These are phyloP conservation scores for Pseudocercospora eumusae DNA, from an alignment of 2,329 filamentous ascomycete species.

Conservation along the genomic window DNA sequence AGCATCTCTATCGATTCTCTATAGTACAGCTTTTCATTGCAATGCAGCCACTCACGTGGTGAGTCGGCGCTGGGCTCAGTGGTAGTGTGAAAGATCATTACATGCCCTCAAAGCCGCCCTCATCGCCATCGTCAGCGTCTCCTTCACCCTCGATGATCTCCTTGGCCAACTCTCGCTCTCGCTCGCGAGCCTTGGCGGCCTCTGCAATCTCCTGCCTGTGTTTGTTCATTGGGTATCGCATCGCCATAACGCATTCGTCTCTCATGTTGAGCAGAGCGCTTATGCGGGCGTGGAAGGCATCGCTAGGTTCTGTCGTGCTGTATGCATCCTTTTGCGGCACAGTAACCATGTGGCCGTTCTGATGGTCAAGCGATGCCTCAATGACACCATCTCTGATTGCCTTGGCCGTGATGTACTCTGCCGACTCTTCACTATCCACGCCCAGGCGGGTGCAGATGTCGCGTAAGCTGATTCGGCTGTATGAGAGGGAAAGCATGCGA, in stretches of 20 bases:
- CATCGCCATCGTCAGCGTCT: conserved; percentile 87
- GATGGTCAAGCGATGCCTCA: conserved; percentile 89
- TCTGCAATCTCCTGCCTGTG: conserved; percentile 96
- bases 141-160: conserved; percentile 98
- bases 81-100: conserved; percentile 47
- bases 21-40: neutral
- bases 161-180: conserved; percentile 95
- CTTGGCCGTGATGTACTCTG: conserved; percentile 98
- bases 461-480: conserved; percentile 92
- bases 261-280: conserved; percentile 86
- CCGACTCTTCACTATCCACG: conserved; percentile 91
- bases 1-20: neutral
- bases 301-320: conserved; percentile 89
- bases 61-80: neutral
- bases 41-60: neutral
- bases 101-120: conserved; percentile 94
- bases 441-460: conserved; percentile 97
- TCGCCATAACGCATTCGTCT: conserved; percentile 98
- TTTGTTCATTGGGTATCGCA: conserved; percentile 99
- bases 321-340: conserved; percentile 96
- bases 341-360: conserved; percentile 97
- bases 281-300: conserved; percentile 97
- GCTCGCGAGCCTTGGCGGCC: conserved; percentile 94
- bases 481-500: conserved; percentile 97
- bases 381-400: conserved; percentile 97